phyloP scores from a whole-genome alignment of 2,329 filamentous ascomycete genomes.

The Botrytis elliptica region DNA sequence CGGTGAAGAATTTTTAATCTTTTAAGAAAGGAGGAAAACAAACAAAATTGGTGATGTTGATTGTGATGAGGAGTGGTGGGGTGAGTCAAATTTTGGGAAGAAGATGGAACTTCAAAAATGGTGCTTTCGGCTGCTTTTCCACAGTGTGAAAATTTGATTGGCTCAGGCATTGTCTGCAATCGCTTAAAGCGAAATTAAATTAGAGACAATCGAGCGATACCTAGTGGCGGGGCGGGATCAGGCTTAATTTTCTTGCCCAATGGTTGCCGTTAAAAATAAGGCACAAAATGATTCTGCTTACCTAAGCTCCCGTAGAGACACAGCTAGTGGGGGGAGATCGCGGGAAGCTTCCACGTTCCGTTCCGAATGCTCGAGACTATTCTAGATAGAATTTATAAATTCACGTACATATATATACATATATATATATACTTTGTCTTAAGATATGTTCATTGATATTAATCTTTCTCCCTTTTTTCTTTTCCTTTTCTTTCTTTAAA shows the following conservation, averaged over 20 bases:
- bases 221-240: slow-evolving; percentile 1
- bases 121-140: neutral
- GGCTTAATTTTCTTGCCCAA: slow-evolving; percentile 1
- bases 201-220: neutral
- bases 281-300: neutral
- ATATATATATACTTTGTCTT: neutral
- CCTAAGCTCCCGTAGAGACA: neutral
- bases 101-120: slow-evolving; percentile 14
- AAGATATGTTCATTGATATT: neutral
- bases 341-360: neutral
- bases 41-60: slow-evolving; percentile 16
- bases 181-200: slow-evolving; percentile 18
- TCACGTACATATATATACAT: neutral
- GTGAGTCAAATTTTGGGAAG: slow-evolving; percentile 21
- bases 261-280: neutral
- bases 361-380: slow-evolving; percentile 20
- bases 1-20: slow-evolving; percentile 14
- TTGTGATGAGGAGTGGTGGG: slow-evolving; percentile 18
- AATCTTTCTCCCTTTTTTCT: too few relatives aligned
- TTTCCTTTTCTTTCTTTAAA: neutral
- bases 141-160: slow-evolving; percentile 22
- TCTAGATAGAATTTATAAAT: slow-evolving; percentile 12
- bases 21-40: slow-evolving; percentile 3
- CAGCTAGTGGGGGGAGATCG: neutral
- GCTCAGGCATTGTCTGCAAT: slow-evolving; percentile 6